These are phyloP conservation scores for Ogataea nakhonphanomensis DNA, from an alignment of 805 yeast species.

Conservation along the genomic window DNA sequence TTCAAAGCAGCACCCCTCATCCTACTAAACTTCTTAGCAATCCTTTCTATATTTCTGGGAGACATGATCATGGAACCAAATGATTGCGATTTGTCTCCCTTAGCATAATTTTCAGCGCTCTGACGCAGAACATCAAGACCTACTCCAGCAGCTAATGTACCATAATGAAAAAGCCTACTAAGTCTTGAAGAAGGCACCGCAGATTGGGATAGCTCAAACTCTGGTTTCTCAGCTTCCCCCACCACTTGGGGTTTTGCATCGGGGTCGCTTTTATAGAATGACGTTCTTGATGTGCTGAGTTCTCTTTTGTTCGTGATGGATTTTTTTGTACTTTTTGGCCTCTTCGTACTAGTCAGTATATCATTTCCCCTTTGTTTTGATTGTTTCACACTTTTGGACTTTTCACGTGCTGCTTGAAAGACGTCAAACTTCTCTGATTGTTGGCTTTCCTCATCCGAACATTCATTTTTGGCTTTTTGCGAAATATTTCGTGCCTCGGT, in stretches of 20 bases:
- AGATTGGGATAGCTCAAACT: constrained; percentile 52
- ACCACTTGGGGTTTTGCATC: constrained; percentile 14
- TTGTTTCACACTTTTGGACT: constrained; percentile 26
- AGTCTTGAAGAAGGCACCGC: constrained; percentile 84
- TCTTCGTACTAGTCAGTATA: constrained; percentile 15
- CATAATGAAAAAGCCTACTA: constrained; percentile 90
- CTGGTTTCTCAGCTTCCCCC: constrained; percentile 36
- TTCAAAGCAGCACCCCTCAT: constrained; percentile 99
- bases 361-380: constrained; percentile 11
- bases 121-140: constrained; percentile 81
- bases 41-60: constrained; percentile 79
- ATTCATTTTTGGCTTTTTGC: constrained; percentile 18
- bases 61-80: constrained; percentile 63
- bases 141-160: constrained; percentile 86
- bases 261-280: constrained; percentile 8
- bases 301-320: constrained; percentile 21
- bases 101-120: constrained; percentile 64
- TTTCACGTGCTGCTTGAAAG: constrained; percentile 32
- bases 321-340: constrained; percentile 20
- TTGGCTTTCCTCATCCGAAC: constrained; percentile 3
- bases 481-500: constrained; percentile 25
- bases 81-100: constrained; percentile 41
- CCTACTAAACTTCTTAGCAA: constrained; percentile 82
- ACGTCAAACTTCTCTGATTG: constrained; percentile 28
- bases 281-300: constrained; percentile 14